Base-by-base conservation (phyloP, 352 stramenopile species). In the Pythium phragmitis region DNA sequence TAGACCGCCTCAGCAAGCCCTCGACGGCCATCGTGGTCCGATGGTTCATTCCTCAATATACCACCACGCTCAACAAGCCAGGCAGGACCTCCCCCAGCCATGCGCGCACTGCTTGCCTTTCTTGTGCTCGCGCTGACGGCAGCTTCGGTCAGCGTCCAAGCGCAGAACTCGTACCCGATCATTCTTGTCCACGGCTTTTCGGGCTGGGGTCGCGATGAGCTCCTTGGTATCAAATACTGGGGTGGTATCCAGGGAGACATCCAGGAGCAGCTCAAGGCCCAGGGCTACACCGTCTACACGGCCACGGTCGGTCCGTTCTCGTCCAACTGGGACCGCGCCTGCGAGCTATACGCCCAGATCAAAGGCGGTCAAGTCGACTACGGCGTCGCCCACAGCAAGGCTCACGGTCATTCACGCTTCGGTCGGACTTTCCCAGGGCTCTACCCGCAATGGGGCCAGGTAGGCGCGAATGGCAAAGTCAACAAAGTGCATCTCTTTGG, bases 401-500 rank as follows among this genome's bases (percentile, higher is more conserved):
- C 21, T 2, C 41, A 73, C 57, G 52, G 53, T 23, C 72, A 77
- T 42, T 30, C 68, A 11, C 75, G 63, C 49, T 77, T 60, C 30
- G 76, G 78, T 23, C 75, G 76, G 26, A 85, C 70, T 21, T 85
- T 76, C 60, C 70, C 78, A 17, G 80, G 77, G 2, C 46, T 92
- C 14, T 89, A 82, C 48, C 77, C 77, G 1, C 57, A 82, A 7
- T 92, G 84, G 81, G 79, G 81, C 2, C 60, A 68, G 34, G 73
- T 72, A 1, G 50, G 28, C 46, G 72, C 60, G 4, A 68, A 88
- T 54, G 79, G 79, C 17, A 74, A 67, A 7, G 65, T 87, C 52
- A 81, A 89, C 55, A 89, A 88, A 55, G 59, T 92, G 1, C 81
- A 91, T 54, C 58, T 92, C 16, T 19, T 92, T 3, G 82, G 84